Evolutionary conservation across 148 eudicot species (phyloP), one percentile per base, ranked within the genome.

Genomic region (Nyssa sinensis): DNA sequence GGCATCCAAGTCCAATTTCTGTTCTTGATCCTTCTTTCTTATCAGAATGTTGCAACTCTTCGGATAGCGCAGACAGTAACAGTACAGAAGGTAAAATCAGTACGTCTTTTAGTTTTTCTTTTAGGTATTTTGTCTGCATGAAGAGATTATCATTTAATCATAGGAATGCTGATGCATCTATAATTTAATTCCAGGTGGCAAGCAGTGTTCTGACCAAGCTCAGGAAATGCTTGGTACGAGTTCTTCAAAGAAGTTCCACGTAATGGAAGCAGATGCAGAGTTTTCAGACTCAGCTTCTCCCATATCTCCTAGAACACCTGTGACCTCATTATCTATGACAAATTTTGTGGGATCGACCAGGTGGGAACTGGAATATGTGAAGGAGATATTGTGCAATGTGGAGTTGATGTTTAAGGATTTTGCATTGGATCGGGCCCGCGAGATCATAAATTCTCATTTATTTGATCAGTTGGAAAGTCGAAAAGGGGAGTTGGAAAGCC

Each of bases 281-380:
- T 79, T 85, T 62, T 85, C 88, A 78, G 99, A 96, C 79, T 93
- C 99, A 21, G 97, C 98, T 71, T 90, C 92, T 39, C 92, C 93
- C 6, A 76, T 83, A 72, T 83, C 82, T 68, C 41, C 78, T 17
- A 78, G 58, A 60, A 58, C 69, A 76, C 68, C 61, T 35, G 37
- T 31, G 24, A 29, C 66, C 21, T 11, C 62, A 19, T 80, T 75
- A 29, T 37, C 62, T 47, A 27, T 31, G 39, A 67, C 67, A 31
- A 49, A 67, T 67, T 35, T 69, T 47, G 55, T 30, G 60, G 80
- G 80, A 73, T 69, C 88, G 17, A 74, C 74, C 23, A 67, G 71
- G 17, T 91, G 94, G 96, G 96, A 92, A 55, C 82, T 86, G 32
- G 86, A 78, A 61, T 95, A 95, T 73, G 81, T 92, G 27, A 89